Percentiles rank a stretch among this genome's conserved stretches.
Evolutionary conservation across 140 eudicot species (phyloP).

Genomic region (Bidens hawaiensis): DNA sequence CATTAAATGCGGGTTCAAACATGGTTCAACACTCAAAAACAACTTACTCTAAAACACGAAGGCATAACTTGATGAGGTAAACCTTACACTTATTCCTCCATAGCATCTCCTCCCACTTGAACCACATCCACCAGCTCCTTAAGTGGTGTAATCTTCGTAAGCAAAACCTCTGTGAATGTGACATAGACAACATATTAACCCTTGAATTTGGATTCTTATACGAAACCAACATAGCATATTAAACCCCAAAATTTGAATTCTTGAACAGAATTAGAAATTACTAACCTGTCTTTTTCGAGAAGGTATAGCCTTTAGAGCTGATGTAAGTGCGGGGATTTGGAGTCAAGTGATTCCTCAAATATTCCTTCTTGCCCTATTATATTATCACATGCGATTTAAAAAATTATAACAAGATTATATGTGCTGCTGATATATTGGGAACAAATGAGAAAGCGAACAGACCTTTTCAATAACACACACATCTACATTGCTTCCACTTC

Average conservation of each 20-base stretch:
- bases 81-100: slow-evolving; percentile 61
- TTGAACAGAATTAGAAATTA: slow-evolving; percentile 15
- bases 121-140: slow-evolving; percentile 59
- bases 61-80: slow-evolving; percentile 19
- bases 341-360: slow-evolving; percentile 56
- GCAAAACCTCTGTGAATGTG: slow-evolving; percentile 60
- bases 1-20: slow-evolving; percentile 9
- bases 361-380: slow-evolving; percentile 68
- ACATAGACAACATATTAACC: not conserved
- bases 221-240: too few species aligned
- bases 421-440: slow-evolving; percentile 2
- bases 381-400: not conserved
- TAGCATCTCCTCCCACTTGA: slow-evolving; percentile 86
- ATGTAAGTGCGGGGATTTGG: slow-evolving; percentile 92
- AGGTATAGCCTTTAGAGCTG: slow-evolving; percentile 67
- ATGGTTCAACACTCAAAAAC: slow-evolving; percentile 19
- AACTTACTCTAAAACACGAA: slow-evolving; percentile 13
- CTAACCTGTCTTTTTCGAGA: slow-evolving; percentile 83
- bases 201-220: not conserved
- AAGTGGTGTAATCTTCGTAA: slow-evolving; percentile 65
- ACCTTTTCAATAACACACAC: slow-evolving; percentile 87
- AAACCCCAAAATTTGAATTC: too few species aligned
- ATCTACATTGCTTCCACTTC: slow-evolving; percentile 96
- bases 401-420: not conserved
- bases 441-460: slow-evolving; percentile 18